Evolutionary conservation across 208 protist species (phyloP), one percentile per base, ranked within the genome.

Genomic region (Trypanosoma lewisi): DNA sequence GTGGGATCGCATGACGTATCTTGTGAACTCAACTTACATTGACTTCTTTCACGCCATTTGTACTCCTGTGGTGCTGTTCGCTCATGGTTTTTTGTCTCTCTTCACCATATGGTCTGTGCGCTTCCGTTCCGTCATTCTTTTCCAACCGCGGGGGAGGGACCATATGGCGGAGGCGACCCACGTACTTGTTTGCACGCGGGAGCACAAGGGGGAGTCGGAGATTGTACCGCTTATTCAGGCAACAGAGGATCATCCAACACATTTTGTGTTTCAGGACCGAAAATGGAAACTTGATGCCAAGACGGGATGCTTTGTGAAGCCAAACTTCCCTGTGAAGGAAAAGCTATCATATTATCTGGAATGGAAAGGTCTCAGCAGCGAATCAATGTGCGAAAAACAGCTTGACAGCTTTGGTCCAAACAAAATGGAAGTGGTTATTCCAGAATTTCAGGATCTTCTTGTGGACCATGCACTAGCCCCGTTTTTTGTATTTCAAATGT

Each of bases 401-500:
- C 70, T 87, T 59, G 86, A 94, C 59, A 75, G 52, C 16, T 96
- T 85, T 68, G 93, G 93, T 30, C 39, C 73, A 11, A 97, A 97
- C 75, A 78, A 80, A 53, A 98, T 97, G 82, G 82, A 91, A 45
- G 94, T 99, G 33, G 84, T 93, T n/a, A 80, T 98, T 39, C 97
- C 97, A n/a, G 78, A 91, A 36, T 99, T 99, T 63, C 71, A 87
- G 27, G 86, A 91, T 49, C 83, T 99, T 45, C 97, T 98, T 48
- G 87, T 95, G 31, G 96, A 99, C 66, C 97, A 99, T 72, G 91
- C 92, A 25, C 68, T 98, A 19, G 90, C 96, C 5, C 98, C 98
- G 14, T 99, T 99, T 79, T 99, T 99, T 73, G 94, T 99, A 1
- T 99, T 99, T 65, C 98, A 99, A 80, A 95, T 99, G 82, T 98